A percentile compares a stretch with the other conserved stretches of the same genome.
Evolutionary conservation across 441 rosid genomes (phyloP).

Genomic region (Populus hybrid): DNA sequence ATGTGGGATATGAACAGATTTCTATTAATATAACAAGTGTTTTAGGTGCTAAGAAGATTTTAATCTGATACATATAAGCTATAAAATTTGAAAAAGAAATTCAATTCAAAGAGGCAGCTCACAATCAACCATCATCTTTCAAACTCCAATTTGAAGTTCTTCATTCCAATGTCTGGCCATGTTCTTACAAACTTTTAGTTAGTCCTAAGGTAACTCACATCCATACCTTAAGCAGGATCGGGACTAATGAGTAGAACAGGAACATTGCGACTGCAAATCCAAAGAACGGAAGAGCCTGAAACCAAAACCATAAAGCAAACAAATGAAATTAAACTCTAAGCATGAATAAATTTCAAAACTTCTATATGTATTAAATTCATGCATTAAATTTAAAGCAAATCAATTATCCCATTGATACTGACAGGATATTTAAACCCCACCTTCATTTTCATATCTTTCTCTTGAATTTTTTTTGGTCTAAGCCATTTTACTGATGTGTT

Average conservation of each 20-base stretch:
- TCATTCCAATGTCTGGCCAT: background rate
- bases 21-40: background rate
- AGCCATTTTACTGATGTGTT: background rate
- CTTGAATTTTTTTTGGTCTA: background rate
- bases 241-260: slow-evolving; percentile 79
- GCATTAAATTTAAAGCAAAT: background rate
- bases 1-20: background rate
- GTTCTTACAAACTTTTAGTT: slow-evolving; percentile 4
- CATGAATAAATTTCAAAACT: background rate
- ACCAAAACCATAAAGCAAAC: slow-evolving; percentile 18
- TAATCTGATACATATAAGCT: background rate
- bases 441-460: background rate
- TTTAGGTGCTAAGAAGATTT: background rate
- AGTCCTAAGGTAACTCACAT: slow-evolving; percentile 2
- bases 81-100: background rate
- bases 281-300: slow-evolving; percentile 77
- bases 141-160: slow-evolving; percentile 3
- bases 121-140: background rate
- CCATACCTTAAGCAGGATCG: slow-evolving; percentile 76
- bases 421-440: background rate
- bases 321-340: background rate
- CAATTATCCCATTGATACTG: background rate
- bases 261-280: slow-evolving; percentile 71
- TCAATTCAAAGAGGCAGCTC: background rate
- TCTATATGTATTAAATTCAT: background rate